Percentiles rank a stretch among this genome's conserved stretches.
Evolutionary conservation across 2,329 filamentous ascomycete species (phyloP).

Genomic region (Fusarium pseudocircinatum): DNA sequence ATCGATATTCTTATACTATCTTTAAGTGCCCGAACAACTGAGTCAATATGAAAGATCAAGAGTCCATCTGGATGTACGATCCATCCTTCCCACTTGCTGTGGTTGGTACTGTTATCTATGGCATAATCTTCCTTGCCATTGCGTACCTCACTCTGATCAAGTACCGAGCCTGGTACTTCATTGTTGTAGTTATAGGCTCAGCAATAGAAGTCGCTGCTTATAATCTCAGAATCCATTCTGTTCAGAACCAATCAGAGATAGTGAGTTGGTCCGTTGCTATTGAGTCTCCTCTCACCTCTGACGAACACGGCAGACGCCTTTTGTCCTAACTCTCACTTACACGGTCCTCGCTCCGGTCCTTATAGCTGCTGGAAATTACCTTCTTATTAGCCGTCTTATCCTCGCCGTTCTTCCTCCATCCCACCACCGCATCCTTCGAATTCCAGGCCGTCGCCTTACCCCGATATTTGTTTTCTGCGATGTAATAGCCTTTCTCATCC

Average conservation of each 20-base stretch:
- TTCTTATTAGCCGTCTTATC: conserved; percentile 60
- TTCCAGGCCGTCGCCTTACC: conserved; percentile 53
- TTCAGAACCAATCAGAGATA: conserved; percentile 48
- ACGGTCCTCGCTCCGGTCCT: conserved; percentile 61
- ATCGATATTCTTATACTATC: background rate
- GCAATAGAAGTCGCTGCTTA: conserved; percentile 56
- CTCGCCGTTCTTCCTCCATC: conserved; percentile 48
- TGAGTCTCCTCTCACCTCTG: background rate
- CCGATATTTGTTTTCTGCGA: conserved; percentile 58
- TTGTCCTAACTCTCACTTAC: conserved; percentile 51
- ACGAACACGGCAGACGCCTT: conserved; percentile 45
- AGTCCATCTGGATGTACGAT: conserved; percentile 54
- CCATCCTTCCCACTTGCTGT: conserved; percentile 56
- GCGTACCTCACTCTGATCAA: conserved; percentile 54
- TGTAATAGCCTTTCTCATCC: conserved; percentile 56
- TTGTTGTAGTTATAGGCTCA: conserved; percentile 54
- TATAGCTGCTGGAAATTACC: conserved; percentile 60
- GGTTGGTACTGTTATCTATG: conserved; percentile 53
- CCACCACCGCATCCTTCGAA: conserved; percentile 49
- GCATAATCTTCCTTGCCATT: conserved; percentile 50
- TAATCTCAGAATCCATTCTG: conserved; percentile 49
- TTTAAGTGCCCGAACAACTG: background rate
- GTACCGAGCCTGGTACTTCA: conserved; percentile 55
- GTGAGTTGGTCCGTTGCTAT: conserved; percentile 35
- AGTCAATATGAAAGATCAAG: conserved; percentile 39